A percentile compares a stretch with the other conserved stretches of the same genome.
Conservation (phyloP, 2,329 filamentous ascomycete species). For the Dactylellina cionopaga region DNA sequence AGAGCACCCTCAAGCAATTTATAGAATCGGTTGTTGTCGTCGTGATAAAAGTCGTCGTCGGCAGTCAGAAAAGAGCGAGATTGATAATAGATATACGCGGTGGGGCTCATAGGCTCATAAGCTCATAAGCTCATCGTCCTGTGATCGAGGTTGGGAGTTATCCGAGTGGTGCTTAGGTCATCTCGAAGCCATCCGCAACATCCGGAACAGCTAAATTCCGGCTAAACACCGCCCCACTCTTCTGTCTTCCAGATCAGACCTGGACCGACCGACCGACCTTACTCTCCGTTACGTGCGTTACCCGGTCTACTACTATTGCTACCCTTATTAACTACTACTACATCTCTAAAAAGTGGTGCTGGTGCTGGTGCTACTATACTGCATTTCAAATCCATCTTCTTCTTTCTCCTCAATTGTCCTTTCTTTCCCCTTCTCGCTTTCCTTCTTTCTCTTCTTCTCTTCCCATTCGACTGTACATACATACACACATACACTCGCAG, state of each 20-base stretch:
- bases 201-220: conserved; percentile 49
- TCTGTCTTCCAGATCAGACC: neutral
- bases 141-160: too few relatives aligned
- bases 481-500: neutral
- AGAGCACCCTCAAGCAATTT: too few relatives aligned
- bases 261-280: too few relatives aligned
- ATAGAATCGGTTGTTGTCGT: too few relatives aligned
- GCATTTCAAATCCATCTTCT: too few relatives aligned
- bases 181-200: conserved; percentile 35
- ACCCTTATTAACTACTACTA: too few relatives aligned
- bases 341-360: too few relatives aligned
- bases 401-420: neutral
- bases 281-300: too few relatives aligned
- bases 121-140: too few relatives aligned
- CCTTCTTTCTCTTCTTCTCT: conserved; percentile 6
- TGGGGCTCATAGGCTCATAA: neutral
- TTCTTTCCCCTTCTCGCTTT: too few relatives aligned
- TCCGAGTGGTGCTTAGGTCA: conserved; percentile 28
- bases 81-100: neutral
- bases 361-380: too few relatives aligned
- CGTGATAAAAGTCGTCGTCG: neutral
- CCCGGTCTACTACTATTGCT: too few relatives aligned
- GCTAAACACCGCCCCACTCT: conserved; percentile 30
- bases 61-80: neutral
- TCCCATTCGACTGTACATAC: neutral